Conservation (phyloP, 2,329 filamentous ascomycete species). For the Nectriaceae sp. region DNA sequence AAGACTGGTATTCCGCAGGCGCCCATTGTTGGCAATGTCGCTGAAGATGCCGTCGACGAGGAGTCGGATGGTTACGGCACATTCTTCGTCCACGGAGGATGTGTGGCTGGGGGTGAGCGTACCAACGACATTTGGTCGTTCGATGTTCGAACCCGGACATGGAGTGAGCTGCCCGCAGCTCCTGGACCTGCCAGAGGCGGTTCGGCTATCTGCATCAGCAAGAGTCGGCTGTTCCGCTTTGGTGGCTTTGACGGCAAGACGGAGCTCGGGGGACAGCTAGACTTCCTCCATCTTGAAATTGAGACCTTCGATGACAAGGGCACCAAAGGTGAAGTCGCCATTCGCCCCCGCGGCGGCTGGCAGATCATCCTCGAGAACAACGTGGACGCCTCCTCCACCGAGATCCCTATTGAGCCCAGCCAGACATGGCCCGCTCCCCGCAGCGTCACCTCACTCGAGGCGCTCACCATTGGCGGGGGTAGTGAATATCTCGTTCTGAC, state of each 20-base stretch:
- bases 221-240: conserved; percentile 72
- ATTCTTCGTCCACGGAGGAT: conserved; percentile 77
- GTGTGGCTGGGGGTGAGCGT: conserved; percentile 62
- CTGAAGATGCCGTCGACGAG: conserved; percentile 59
- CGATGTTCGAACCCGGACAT: conserved; percentile 61
- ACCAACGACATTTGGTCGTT: conserved; percentile 77
- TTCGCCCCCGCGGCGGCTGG: conserved; percentile 57
- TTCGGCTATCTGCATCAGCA: conserved; percentile 64
- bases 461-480: conserved; percentile 59
- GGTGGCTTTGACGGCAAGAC: conserved; percentile 74
- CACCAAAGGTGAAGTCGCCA: conserved; percentile 49
- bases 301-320: conserved; percentile 55
- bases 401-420: conserved; percentile 34
- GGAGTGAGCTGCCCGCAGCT: conserved; percentile 68
- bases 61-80: conserved; percentile 65
- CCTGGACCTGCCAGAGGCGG: conserved; percentile 69
- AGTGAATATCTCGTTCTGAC: conserved; percentile 64
- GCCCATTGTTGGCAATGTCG: conserved; percentile 58
- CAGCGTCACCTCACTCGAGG: conserved; percentile 55
- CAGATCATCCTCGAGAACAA: conserved; percentile 49
- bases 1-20: conserved; percentile 60
- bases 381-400: conserved; percentile 33
- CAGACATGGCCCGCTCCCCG: conserved; percentile 54
- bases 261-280: conserved; percentile 72
- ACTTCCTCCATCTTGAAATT: conserved; percentile 62